These are phyloP conservation scores for Datisca glomerata DNA, from an alignment of 306 rosid genomes.

Conservation along the genomic window DNA sequence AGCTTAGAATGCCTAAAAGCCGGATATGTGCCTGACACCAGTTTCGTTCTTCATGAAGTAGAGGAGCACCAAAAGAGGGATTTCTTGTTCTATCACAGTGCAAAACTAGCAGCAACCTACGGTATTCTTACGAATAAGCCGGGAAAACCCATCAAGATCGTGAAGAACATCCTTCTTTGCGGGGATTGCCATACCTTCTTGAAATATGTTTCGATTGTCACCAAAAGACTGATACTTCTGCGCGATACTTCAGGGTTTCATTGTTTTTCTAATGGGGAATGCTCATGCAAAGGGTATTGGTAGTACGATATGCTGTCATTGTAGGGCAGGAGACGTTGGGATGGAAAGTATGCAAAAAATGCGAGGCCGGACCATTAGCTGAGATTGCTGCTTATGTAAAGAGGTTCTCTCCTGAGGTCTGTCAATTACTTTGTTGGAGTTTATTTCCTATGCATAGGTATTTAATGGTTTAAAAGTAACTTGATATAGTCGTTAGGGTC, in stretches of 20 bases:
- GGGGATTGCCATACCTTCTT: constrained; percentile 84
- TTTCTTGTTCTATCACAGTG: constrained; percentile 60
- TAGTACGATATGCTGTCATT: no score
- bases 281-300: constrained; percentile 79
- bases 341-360: no score
- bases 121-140: constrained; percentile 53
- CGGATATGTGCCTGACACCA: constrained; percentile 74
- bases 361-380: no score
- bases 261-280: constrained; percentile 59
- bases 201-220: constrained; percentile 54
- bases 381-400: no score
- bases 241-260: constrained; percentile 86
- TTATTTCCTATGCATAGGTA: no score
- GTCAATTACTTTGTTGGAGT: no score
- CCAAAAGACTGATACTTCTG: constrained; percentile 44
- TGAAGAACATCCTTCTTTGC: constrained; percentile 67
- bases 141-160: constrained; percentile 53
- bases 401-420: no score
- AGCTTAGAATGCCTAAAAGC: constrained; percentile 61
- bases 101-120: constrained; percentile 63
- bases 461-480: no score
- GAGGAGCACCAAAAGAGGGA: constrained; percentile 71
- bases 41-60: constrained; percentile 75
- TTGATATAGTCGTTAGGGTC: no score
- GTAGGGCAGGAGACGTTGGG: no score